Conservation (phyloP, 805 yeast genomes). For the Cyberlindnera lachancei region DNA sequence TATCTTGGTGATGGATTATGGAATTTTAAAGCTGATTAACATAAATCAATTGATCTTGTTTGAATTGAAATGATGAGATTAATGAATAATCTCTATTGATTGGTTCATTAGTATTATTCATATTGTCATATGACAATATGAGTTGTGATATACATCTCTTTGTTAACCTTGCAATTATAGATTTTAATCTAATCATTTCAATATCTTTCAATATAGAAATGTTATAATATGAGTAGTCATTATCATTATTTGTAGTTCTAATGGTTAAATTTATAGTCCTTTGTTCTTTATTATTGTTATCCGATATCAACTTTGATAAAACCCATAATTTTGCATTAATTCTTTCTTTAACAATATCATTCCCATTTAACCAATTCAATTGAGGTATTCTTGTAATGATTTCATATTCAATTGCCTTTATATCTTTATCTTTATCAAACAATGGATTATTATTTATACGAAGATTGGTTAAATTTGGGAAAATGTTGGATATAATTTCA, state of each 20-base stretch:
- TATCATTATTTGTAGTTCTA: no score
- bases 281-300: no score
- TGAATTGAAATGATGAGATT: no score
- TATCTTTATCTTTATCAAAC: conserved; percentile 14
- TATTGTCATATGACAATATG: no score
- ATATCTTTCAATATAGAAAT: no score
- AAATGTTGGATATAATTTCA: conserved; percentile 31
- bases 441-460: conserved; percentile 50
- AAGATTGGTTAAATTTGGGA: conserved; percentile 39
- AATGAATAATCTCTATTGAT: no score
- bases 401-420: conserved; percentile 24
- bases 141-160: no score
- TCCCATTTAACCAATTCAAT: conserved; percentile 50
- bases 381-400: conserved; percentile 39
- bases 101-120: no score
- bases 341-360: conserved; percentile 40
- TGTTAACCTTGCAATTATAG: no score
- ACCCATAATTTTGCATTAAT: conserved; percentile 59
- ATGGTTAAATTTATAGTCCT: no score
- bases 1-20: conserved; percentile 88
- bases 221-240: no score
- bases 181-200: no score
- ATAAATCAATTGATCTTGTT: conserved; percentile 33
- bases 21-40: conserved; percentile 52
- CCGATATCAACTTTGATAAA: background rate